Conservation (phyloP, 805 yeast species). For the Candida suzukii region DNA sequence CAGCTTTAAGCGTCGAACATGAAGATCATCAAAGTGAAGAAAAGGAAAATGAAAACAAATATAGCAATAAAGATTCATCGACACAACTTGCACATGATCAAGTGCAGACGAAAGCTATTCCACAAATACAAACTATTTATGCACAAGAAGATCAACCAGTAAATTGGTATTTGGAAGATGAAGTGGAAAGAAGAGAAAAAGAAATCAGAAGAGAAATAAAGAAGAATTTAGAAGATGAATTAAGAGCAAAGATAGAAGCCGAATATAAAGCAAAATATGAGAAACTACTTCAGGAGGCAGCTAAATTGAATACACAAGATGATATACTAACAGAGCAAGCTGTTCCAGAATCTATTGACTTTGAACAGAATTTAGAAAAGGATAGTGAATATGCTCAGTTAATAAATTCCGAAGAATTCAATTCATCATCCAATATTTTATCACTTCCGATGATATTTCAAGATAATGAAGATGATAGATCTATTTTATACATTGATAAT, state of each 20-base stretch:
- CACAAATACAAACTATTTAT: no score
- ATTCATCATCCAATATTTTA: not conserved
- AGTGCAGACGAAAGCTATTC: not conserved
- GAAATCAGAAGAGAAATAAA: constrained; percentile 5
- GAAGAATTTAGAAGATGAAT: constrained; percentile 7
- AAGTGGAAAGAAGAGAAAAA: constrained; percentile 4
- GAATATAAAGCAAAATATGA: constrained; percentile 4
- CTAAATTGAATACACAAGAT: no score
- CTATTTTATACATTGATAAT: constrained; percentile 21
- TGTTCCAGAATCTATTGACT: not conserved
- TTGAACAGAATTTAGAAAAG: constrained; percentile 14
- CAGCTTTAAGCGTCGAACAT: no score
- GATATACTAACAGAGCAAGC: no score
- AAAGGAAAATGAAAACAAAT: not conserved
- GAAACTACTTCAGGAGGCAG: not conserved
- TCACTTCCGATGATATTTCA: constrained; percentile 1
- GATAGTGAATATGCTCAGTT: constrained; percentile 16
- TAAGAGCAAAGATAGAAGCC: constrained; percentile 7
- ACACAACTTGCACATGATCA: not conserved
- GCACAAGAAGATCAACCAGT: constrained; percentile 4
- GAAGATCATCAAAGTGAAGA: no score
- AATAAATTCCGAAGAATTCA: constrained; percentile 1
- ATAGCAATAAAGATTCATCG: no score
- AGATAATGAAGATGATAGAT: constrained; percentile 5
- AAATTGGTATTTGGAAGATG: constrained; percentile 5